These are phyloP conservation scores for Pleurostoma richardsiae DNA, from an alignment of 2,329 filamentous ascomycete genomes.

Conservation along the genomic window DNA sequence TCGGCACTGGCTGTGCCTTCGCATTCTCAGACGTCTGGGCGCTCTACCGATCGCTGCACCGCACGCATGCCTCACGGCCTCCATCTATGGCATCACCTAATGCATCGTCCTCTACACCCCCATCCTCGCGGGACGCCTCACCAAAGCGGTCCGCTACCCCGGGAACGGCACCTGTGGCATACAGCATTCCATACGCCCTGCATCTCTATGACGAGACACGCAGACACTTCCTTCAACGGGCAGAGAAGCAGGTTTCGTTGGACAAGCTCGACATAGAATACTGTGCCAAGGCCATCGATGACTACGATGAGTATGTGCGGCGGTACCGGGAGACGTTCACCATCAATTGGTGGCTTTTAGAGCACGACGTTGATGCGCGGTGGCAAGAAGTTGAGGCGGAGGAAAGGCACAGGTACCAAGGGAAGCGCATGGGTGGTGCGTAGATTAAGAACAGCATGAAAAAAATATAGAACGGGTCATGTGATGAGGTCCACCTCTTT, in stretches of 20 bases:
- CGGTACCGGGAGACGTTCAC: slow-evolving; percentile 6
- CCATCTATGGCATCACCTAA: neutral
- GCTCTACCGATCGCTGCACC: slow-evolving; percentile 6
- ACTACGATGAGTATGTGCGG: slow-evolving; percentile 4
- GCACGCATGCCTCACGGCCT: neutral
- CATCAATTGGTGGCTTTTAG: slow-evolving; percentile 7
- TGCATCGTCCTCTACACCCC: neutral
- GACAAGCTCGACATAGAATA: slow-evolving; percentile 4
- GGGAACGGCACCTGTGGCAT: neutral
- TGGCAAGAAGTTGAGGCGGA: slow-evolving; percentile 9
- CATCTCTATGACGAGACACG: slow-evolving; percentile 7
- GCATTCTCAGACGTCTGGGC: slow-evolving; percentile 6
- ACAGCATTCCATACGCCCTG: slow-evolving; percentile 6
- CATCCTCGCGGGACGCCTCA: neutral
- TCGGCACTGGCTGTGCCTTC: slow-evolving; percentile 6
- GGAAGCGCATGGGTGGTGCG: too few relatives aligned
- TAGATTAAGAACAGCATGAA: too few relatives aligned
- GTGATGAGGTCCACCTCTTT: too few relatives aligned
- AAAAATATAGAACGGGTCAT: too few relatives aligned
- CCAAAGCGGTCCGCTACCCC: neutral
- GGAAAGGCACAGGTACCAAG: slow-evolving; percentile 1
- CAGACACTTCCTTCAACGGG: slow-evolving; percentile 6
- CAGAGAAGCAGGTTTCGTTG: slow-evolving; percentile 4
- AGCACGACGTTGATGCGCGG: slow-evolving; percentile 7
- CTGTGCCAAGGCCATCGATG: slow-evolving; percentile 1